Conservation (phyloP, 164 flowering plant genomes). For the Magnolia sinica region DNA sequence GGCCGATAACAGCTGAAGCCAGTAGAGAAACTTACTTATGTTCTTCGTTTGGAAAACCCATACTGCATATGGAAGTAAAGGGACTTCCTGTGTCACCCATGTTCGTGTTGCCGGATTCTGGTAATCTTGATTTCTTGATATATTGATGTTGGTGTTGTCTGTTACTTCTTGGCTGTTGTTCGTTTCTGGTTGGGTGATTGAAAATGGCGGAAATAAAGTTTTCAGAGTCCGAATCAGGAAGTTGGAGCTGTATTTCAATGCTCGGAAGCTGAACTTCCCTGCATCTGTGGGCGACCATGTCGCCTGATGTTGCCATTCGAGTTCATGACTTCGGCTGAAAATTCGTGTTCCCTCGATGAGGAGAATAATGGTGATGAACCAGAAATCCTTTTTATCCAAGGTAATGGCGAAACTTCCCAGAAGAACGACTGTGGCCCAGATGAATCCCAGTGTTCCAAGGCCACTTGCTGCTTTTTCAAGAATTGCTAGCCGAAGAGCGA, state of each 20-base stretch:
- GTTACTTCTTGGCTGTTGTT: constrained; percentile 23
- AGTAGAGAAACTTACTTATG: constrained; percentile 68
- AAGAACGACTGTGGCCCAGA: constrained; percentile 98
- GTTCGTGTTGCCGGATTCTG: constrained; percentile 36
- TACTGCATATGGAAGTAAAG: constrained; percentile 68
- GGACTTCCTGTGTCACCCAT: constrained; percentile 79
- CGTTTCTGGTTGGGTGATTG: background rate
- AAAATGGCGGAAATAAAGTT: constrained; percentile 22
- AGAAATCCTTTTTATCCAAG: constrained; percentile 71
- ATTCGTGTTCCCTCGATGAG: constrained; percentile 81
- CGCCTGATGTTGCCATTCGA: constrained; percentile 84
- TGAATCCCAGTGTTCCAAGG: constrained; percentile 81
- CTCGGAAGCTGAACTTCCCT: constrained; percentile 65
- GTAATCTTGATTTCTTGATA: constrained; percentile 9
- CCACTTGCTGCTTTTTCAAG: constrained; percentile 88
- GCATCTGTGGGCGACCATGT: constrained; percentile 82
- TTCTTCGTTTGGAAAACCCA: constrained; percentile 75
- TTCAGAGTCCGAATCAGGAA: constrained; percentile 24
- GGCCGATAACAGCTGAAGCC: constrained; percentile 90
- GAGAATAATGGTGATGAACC: constrained; percentile 73
- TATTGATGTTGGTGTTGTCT: constrained; percentile 4
- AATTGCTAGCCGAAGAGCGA: constrained; percentile 78
- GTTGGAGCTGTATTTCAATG: constrained; percentile 50
- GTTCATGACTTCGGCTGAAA: constrained; percentile 91
- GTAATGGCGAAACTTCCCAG: constrained; percentile 91